These are phyloP conservation scores for Monosporascus sp. DNA, from an alignment of 2,329 filamentous ascomycete species.

Conservation along the genomic window DNA sequence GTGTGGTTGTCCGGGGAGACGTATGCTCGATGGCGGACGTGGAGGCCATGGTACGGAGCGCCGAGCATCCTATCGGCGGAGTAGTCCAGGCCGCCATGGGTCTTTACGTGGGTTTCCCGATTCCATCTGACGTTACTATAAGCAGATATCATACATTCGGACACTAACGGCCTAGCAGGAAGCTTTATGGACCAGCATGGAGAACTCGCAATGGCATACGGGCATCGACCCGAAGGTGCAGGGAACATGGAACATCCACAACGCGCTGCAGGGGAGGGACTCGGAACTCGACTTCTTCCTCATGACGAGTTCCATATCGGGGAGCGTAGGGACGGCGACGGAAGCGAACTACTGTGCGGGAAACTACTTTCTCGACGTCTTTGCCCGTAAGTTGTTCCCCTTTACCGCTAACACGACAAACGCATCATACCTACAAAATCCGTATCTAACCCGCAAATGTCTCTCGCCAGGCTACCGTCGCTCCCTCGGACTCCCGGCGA, in stretches of 20 bases:
- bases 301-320: constrained; percentile 10
- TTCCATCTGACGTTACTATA: too few species aligned
- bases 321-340: constrained; percentile 24
- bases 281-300: not conserved
- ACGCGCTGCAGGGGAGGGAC: not conserved
- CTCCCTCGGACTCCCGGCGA: constrained; percentile 22
- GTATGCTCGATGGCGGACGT: not conserved
- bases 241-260: not conserved
- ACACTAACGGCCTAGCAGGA: not conserved
- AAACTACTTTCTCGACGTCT: constrained; percentile 29
- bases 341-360: constrained; percentile 29
- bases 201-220: not conserved
- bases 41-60: not conserved
- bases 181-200: not conserved
- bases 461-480: constrained; percentile 18
- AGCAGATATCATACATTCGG: too few species aligned
- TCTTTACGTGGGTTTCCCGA: not conserved
- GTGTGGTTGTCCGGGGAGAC: not conserved
- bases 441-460: constrained; percentile 8
- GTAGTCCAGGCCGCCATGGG: not conserved
- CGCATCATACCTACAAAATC: too few species aligned
- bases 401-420: too few species aligned
- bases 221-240: not conserved
- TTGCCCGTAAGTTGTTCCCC: constrained; percentile 16
- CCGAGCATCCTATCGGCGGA: not conserved